Conservation (phyloP, 208 protist genomes). For the Trypanosoma theileri region DNA sequence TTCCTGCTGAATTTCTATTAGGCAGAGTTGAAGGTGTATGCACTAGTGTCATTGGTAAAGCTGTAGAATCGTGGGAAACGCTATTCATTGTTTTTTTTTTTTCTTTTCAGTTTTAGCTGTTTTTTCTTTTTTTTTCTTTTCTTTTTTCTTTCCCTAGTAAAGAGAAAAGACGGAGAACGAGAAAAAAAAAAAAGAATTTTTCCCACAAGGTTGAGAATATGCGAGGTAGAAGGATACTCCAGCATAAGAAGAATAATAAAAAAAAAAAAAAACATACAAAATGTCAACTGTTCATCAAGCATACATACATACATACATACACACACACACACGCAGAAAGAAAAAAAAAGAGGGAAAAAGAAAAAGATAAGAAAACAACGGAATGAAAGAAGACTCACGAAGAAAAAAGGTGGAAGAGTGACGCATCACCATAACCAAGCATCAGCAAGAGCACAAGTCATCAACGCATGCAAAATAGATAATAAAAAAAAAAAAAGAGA, state of each 20-base stretch:
- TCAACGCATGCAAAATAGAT: too few relatives aligned
- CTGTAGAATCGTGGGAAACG: background rate
- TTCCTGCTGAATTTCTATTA: background rate
- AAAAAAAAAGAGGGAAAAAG: conserved; percentile 29
- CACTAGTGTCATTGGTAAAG: conserved; percentile 12
- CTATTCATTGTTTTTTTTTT: conserved; percentile 5
- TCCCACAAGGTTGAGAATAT: too few relatives aligned
- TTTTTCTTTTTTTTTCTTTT: background rate
- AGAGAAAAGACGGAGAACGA: background rate
- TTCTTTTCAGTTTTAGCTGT: background rate
- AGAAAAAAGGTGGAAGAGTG: too few relatives aligned
- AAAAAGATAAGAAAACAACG: background rate
- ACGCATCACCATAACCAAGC: too few relatives aligned
- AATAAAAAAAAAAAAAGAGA: too few relatives aligned
- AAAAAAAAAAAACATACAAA: too few relatives aligned
- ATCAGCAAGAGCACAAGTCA: too few relatives aligned
- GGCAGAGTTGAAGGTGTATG: conserved; percentile 7
- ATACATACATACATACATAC: conserved; percentile 10
- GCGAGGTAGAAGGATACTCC: too few relatives aligned
- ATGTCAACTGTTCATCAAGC: background rate
- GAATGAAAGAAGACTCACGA: too few relatives aligned
- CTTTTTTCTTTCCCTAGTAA: conserved; percentile 4
- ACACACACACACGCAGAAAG: too few relatives aligned
- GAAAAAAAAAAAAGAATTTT: background rate
- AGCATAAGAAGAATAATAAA: too few relatives aligned